Conservation (phyloP, 169 alveolate species). For the Plasmodium inui region DNA sequence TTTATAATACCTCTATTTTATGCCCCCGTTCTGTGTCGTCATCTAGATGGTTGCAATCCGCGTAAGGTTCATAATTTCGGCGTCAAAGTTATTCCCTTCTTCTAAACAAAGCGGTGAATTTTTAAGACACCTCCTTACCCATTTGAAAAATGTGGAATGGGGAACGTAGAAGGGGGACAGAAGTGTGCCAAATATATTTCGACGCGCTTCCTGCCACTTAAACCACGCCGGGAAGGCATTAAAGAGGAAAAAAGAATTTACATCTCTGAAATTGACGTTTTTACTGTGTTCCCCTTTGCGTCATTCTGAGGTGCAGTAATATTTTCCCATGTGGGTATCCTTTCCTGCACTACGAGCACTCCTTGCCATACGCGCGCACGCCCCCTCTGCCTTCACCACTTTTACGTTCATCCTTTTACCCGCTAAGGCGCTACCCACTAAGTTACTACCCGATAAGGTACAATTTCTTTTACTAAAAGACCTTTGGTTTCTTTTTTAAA, state of each 20-base stretch:
- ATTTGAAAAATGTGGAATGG: background rate
- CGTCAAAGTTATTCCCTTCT: background rate
- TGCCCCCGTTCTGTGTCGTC: background rate
- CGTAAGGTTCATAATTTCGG: background rate
- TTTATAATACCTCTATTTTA: background rate
- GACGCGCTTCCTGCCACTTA: background rate
- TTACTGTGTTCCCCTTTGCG: background rate
- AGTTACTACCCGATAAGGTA: conserved; percentile 11
- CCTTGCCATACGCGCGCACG: background rate
- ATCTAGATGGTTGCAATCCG: background rate
- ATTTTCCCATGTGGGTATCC: background rate
- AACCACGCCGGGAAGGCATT: background rate
- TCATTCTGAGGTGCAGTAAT: background rate
- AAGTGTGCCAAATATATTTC: background rate
- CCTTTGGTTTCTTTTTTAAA: conserved; percentile 13
- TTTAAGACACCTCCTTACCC: background rate
- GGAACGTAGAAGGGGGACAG: background rate
- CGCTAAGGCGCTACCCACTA: conserved; percentile 5
- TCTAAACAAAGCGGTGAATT: background rate
- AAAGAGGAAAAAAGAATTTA: background rate
- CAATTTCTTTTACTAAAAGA: conserved; percentile 6
- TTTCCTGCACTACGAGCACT: background rate
- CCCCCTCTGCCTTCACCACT: background rate
- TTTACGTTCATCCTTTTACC: background rate
- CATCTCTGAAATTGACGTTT: background rate